phyloP scores from a whole-genome alignment of 192 early-diverging fungal genomes.

The Phlyctochytrium arcticum region DNA sequence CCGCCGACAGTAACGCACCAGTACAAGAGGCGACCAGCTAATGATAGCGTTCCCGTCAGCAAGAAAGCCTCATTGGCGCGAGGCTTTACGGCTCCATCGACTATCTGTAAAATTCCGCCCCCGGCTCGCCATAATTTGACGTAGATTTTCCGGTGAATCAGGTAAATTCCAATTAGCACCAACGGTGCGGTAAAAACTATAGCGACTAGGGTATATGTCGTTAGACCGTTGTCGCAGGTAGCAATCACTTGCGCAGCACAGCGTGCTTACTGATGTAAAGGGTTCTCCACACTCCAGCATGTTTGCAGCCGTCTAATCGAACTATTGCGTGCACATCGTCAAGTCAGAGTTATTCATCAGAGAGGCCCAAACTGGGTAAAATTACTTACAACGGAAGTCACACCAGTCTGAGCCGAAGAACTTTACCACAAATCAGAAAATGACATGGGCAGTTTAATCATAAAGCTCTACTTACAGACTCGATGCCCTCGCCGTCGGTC shows the following conservation, averaged over 20 bases:
- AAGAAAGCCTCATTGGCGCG: conserved; percentile 1
- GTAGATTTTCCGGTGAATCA: neutral
- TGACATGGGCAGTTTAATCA: no score
- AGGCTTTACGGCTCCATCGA: conserved; percentile 9
- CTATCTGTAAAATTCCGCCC: neutral
- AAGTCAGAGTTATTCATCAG: neutral
- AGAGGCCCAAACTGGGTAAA: neutral
- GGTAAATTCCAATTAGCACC: neutral
- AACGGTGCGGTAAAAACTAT: neutral
- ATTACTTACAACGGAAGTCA: neutral
- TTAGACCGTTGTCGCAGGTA: neutral
- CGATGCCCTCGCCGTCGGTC: no score
- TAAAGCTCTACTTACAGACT: no score
- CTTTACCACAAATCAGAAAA: neutral
- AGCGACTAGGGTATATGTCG: neutral
- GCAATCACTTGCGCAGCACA: neutral
- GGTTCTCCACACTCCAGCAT: neutral
- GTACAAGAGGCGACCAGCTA: neutral
- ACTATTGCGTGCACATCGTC: neutral
- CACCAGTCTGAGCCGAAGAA: neutral
- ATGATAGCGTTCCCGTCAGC: neutral
- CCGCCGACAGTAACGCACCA: neutral
- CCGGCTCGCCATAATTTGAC: neutral
- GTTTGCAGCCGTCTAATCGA: neutral
- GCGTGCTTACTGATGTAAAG: neutral